These are phyloP conservation scores for Rostrohypoxylon terebratum DNA, from an alignment of 495 filamentous ascomycete genomes.

Conservation along the genomic window DNA sequence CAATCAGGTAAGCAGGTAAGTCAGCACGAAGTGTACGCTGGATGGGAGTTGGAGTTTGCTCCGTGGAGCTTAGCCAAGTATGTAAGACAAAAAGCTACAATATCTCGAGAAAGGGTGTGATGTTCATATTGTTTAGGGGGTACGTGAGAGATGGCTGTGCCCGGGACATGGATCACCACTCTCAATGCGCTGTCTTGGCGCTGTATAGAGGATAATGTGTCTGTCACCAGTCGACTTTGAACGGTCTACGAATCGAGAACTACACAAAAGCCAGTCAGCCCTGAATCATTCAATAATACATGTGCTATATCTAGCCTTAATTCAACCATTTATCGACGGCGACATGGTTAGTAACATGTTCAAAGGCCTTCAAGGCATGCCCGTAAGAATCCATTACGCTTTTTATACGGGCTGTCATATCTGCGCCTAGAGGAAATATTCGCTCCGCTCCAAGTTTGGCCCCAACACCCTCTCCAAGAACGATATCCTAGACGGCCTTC, in stretches of 20 bases:
- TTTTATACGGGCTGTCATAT: conserved; percentile 55
- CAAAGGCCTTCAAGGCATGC: conserved; percentile 54
- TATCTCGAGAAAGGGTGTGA: background rate
- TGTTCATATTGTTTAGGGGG: background rate
- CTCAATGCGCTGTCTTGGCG: background rate
- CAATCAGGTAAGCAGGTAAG: background rate
- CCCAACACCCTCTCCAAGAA: conserved; percentile 60
- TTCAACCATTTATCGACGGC: conserved; percentile 31
- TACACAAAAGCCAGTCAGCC: background rate
- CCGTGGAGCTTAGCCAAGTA: background rate
- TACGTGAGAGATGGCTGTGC: background rate
- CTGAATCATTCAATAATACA: background rate
- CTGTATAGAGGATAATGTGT: background rate
- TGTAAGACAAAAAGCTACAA: background rate
- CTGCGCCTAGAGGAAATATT: conserved; percentile 58
- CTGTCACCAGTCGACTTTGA: background rate
- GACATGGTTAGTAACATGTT: conserved; percentile 50
- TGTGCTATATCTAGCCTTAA: background rate
- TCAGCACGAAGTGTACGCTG: background rate
- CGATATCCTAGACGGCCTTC: conserved; percentile 62
- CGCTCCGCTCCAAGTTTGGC: conserved; percentile 55
- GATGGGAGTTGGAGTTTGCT: background rate
- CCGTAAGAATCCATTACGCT: conserved; percentile 51
- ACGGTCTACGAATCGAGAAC: background rate
- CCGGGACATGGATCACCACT: background rate